These are phyloP conservation scores for Sporopachydermia lactativora DNA, from an alignment of 805 yeast genomes.

Conservation along the genomic window DNA sequence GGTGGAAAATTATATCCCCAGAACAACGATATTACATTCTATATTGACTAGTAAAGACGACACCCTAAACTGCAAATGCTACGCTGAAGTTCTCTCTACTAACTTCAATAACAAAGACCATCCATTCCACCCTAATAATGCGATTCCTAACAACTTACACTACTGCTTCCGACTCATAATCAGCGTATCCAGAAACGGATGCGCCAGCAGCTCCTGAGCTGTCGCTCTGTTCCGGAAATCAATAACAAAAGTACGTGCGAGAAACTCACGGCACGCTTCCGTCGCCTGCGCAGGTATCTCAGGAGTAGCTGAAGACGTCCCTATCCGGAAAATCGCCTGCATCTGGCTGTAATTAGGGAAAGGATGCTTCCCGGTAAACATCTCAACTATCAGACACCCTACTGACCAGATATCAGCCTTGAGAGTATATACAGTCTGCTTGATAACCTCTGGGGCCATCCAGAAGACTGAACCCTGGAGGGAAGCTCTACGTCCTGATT, in stretches of 20 bases:
- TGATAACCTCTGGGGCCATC: slow-evolving; percentile 99
- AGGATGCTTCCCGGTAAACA: slow-evolving; percentile 94
- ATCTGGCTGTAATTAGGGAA: slow-evolving; percentile 89
- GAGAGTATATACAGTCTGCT: slow-evolving; percentile 79
- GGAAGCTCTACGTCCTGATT: slow-evolving; percentile 49
- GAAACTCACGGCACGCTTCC: slow-evolving; percentile 50
- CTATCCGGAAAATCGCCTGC: slow-evolving; percentile 94
- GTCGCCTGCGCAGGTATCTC: slow-evolving; percentile 57
- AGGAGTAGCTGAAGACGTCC: slow-evolving; percentile 64
- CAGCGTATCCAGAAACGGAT: slow-evolving; percentile 35
- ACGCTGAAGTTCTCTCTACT: no score
- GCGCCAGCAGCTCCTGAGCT: slow-evolving; percentile 54
- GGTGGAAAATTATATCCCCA: no score
- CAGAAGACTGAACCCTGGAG: slow-evolving; percentile 92
- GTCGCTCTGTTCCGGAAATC: slow-evolving; percentile 63
- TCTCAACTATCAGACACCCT: slow-evolving; percentile 86
- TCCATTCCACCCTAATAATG: no score
- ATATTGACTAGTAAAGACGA: no score
- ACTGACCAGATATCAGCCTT: slow-evolving; percentile 97
- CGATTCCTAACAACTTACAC: no score
- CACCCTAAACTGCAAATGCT: no score
- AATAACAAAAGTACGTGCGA: slow-evolving; percentile 52
- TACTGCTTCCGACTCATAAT: slow-evolving; percentile 1
- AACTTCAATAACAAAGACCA: no score
- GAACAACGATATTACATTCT: no score